A percentile compares a stretch with the other conserved stretches of the same genome.
phyloP scores from a whole-genome alignment of 2,329 filamentous ascomycete genomes.

The Scytalidium lignicola region DNA sequence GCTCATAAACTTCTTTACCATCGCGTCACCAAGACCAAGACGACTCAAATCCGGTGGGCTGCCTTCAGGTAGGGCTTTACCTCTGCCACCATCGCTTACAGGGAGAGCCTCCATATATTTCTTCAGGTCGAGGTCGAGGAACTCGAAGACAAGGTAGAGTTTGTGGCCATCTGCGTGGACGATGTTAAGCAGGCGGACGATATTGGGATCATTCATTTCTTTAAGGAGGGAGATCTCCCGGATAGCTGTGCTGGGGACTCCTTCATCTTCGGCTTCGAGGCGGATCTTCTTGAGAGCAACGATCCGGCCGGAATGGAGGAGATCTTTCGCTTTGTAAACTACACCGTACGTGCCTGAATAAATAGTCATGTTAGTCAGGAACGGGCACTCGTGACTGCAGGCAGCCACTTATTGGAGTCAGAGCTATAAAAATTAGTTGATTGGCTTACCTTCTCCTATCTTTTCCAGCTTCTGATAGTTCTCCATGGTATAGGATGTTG shows the following conservation, averaged over 20 bases:
- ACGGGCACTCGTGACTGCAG: background rate
- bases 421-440: background rate
- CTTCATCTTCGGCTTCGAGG: constrained; percentile 91
- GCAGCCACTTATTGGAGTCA: background rate
- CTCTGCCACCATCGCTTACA: constrained; percentile 76
- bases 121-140: constrained; percentile 85
- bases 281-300: constrained; percentile 92
- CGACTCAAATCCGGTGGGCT: constrained; percentile 57
- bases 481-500: constrained; percentile 59
- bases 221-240: constrained; percentile 92
- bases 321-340: constrained; percentile 89
- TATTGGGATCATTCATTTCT: constrained; percentile 89
- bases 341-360: constrained; percentile 82
- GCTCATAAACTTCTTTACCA: constrained; percentile 91
- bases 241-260: constrained; percentile 87
- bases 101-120: constrained; percentile 94
- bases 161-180: constrained; percentile 94
- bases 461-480: constrained; percentile 97
- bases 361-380: background rate
- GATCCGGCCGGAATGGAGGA: constrained; percentile 75
- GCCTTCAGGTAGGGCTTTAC: constrained; percentile 78
- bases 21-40: constrained; percentile 69
- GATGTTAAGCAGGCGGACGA: constrained; percentile 83
- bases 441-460: constrained; percentile 78
- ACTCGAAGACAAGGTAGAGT: constrained; percentile 89